Evolutionary conservation across 305 asterid genomes (phyloP).

Genomic region (Coffea humblotiana): DNA sequence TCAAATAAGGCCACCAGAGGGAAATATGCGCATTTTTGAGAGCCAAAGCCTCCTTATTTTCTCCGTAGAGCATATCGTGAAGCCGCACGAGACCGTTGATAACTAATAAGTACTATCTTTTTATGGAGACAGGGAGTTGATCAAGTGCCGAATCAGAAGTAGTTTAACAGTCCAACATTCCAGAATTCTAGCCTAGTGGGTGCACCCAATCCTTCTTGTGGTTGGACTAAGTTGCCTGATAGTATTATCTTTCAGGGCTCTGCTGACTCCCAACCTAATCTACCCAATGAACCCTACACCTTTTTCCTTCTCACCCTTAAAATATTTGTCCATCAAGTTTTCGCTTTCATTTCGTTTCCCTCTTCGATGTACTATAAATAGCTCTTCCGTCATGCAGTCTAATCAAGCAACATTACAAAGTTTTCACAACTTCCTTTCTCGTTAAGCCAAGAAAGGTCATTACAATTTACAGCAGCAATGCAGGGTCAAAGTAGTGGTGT

Average conservation of each 20-base stretch:
- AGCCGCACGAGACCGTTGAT: not conserved
- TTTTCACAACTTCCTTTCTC: not conserved
- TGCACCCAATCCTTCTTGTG: slow-evolving; percentile 46
- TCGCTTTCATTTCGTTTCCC: not conserved
- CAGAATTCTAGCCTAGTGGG: slow-evolving; percentile 42
- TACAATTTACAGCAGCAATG: slow-evolving; percentile 34
- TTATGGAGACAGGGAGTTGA: slow-evolving; percentile 15
- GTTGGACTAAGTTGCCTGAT: slow-evolving; percentile 35
- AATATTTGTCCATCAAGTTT: not conserved
- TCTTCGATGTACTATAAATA: slow-evolving; percentile 14
- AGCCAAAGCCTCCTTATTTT: not conserved
- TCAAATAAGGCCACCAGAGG: not conserved
- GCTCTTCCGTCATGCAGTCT: not conserved
- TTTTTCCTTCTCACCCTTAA: slow-evolving; percentile 17
- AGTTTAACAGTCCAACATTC: not conserved
- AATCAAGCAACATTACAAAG: not conserved
- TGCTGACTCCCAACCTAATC: slow-evolving; percentile 36
- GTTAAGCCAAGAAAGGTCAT: not conserved
- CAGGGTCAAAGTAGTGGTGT: slow-evolving; percentile 18
- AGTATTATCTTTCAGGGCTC: not conserved
- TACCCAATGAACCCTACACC: slow-evolving; percentile 38
- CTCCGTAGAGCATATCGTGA: not conserved
- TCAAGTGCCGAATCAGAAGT: not conserved
- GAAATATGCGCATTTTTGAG: not conserved
- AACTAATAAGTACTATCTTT: slow-evolving; percentile 7